phyloP scores from a whole-genome alignment of 768 basidiomycete species.

The Leccinum disarticulatum region DNA sequence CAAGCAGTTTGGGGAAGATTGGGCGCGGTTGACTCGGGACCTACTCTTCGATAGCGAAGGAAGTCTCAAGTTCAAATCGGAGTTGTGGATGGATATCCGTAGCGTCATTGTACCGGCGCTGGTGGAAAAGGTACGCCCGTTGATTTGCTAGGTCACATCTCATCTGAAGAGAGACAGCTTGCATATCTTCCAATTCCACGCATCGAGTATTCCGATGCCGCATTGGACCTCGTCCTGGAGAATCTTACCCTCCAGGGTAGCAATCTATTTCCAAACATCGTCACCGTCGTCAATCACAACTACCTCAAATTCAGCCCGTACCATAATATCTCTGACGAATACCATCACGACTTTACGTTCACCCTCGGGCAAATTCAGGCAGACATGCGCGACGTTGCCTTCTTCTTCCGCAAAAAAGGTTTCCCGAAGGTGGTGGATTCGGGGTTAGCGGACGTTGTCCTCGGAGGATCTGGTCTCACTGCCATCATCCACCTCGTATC shows the following conservation, averaged over 20 bases:
- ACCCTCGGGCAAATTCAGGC: constrained; percentile 86
- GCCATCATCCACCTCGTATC: constrained; percentile 61
- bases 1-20: constrained; percentile 78
- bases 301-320: constrained; percentile 86
- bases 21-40: constrained; percentile 77
- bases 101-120: constrained; percentile 78
- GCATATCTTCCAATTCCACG: constrained; percentile 90
- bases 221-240: constrained; percentile 88
- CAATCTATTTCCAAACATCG: constrained; percentile 85
- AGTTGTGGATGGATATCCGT: constrained; percentile 87
- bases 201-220: constrained; percentile 88
- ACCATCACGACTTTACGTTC: constrained; percentile 71
- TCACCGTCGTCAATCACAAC: constrained; percentile 76
- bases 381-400: constrained; percentile 91
- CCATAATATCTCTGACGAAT: constrained; percentile 48
- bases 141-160: not conserved
- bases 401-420: constrained; percentile 89
- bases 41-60: constrained; percentile 80
- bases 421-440: constrained; percentile 79
- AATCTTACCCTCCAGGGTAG: constrained; percentile 86
- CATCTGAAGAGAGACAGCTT: constrained; percentile 39
- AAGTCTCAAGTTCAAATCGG: constrained; percentile 81
- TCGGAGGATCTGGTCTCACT: constrained; percentile 82
- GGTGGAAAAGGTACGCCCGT: constrained; percentile 60
- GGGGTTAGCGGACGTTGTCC: constrained; percentile 80